Base-by-base conservation (phyloP, 1,139 yeast genomes). In the Yamadazyma kanchanaburiensis region DNA sequence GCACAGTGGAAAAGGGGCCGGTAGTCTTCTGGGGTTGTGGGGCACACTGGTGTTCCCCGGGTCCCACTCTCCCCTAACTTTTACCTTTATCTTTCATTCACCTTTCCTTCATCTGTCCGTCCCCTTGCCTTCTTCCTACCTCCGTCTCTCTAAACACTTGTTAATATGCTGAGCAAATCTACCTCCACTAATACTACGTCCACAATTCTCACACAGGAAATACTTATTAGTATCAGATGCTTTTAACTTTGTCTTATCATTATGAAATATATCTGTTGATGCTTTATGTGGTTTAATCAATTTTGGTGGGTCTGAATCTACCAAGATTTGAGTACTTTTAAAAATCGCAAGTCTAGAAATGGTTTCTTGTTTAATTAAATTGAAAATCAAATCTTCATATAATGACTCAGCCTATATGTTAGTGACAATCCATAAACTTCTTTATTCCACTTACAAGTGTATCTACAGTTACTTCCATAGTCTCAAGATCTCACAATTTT, bases 111-210 rank as follows among this genome's bases (percentile, higher is more conserved):
- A n/a, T n/a, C n/a, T n/a, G n/a, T n/a, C n/a, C n/a, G n/a, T n/a
- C n/a, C n/a, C 4, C 13, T 24, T 15, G 5, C 5, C 12, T 4
- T 18, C 29, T 22, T 36, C 51, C 35, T 38, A 43, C 30, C 60
- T 46, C 40, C 48, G 54, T 21, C 73, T 45, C 34, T 67, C 86
- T 22, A 88, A 58, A 49, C 98, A 91, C 46, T 95, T 77, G 50
- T 87, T 94, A 26, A 89, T 70, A 56, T 91, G 98, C 30, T 86
- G 89, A 3, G 97, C 96, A 64, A 86, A 88, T 37, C 98, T 65
- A 22, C 86, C 80, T 0, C 95, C 96, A 1, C 96, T 91, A 11
- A 91, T 82, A 48, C 82, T 85, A 33, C 98, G 66, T 6, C 77
- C 78, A 56, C 98, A 91, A 43, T 83, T 82, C 11, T 74, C 70